These are phyloP conservation scores for Amanita pallidorosea DNA, from an alignment of 768 basidiomycete species.

Conservation along the genomic window DNA sequence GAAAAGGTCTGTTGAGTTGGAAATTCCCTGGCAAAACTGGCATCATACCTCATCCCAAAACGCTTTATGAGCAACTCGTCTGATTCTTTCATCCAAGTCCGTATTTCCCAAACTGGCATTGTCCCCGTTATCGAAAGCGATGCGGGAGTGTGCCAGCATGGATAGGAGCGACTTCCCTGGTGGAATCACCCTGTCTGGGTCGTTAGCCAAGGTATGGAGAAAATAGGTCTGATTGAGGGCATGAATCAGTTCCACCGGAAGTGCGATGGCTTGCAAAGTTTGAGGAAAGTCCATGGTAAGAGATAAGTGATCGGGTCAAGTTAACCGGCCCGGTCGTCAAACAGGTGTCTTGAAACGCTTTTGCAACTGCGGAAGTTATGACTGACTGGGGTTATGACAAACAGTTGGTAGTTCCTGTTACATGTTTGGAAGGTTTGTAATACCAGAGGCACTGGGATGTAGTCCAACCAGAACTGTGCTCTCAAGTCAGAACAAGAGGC, in stretches of 20 bases:
- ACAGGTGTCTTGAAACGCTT: too few relatives aligned
- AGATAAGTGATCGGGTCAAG: not conserved
- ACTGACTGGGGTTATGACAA: too few relatives aligned
- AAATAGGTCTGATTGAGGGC: constrained; percentile 51
- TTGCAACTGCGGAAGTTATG: too few relatives aligned
- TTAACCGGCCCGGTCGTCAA: too few relatives aligned
- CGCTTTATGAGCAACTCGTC: constrained; percentile 47
- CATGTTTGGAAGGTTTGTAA: too few relatives aligned
- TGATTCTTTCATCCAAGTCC: constrained; percentile 28
- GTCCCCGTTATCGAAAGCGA: constrained; percentile 9
- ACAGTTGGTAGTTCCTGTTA: too few relatives aligned
- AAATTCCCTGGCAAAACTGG: not conserved
- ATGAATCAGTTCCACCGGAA: constrained; percentile 48
- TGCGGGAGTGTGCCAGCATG: constrained; percentile 32
- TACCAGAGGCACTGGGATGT: too few relatives aligned
- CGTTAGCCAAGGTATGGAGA: constrained; percentile 56
- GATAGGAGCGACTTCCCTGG: constrained; percentile 66
- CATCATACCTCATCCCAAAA: constrained; percentile 62
- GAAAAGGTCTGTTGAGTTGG: not conserved
- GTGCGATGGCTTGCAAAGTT: constrained; percentile 8
- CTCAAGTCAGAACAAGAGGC: too few relatives aligned
- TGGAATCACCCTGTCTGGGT: constrained; percentile 51
- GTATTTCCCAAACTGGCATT: constrained; percentile 6
- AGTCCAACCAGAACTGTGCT: too few relatives aligned
- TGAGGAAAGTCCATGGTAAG: not conserved